Evolutionary conservation across 805 yeast genomes (phyloP).

Genomic region (Wickerhamiella sergipiensis): DNA sequence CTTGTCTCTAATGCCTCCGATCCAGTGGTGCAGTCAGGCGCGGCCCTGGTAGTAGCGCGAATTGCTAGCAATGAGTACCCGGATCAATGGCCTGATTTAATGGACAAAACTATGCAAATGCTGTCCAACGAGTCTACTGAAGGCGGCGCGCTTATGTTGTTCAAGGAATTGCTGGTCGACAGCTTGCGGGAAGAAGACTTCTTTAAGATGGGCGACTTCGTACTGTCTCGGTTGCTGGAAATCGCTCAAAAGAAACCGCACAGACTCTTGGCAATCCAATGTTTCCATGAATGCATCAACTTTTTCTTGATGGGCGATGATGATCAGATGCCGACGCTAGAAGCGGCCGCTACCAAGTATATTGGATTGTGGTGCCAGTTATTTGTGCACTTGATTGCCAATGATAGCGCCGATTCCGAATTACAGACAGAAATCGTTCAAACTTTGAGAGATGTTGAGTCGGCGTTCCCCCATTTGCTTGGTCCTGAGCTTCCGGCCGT

Average conservation of each 20-base stretch:
- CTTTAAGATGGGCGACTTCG: conserved; percentile 44
- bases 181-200: conserved; percentile 76
- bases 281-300: conserved; percentile 24
- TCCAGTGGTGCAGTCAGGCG: conserved; percentile 37
- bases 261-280: conserved; percentile 20
- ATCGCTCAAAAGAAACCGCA: conserved; percentile 12
- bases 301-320: conserved; percentile 20
- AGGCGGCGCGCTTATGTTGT: conserved; percentile 19
- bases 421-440: conserved; percentile 13
- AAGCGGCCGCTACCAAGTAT: conserved; percentile 8
- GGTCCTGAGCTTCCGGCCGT: conserved; percentile 11
- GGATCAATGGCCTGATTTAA: conserved; percentile 82
- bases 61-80: conserved; percentile 86
- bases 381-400: conserved; percentile 5
- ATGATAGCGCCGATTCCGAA: conserved; percentile 1
- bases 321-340: conserved; percentile 15
- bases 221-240: conserved; percentile 13
- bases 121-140: conserved; percentile 38
- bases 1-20: conserved; percentile 37
- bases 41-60: conserved; percentile 66
- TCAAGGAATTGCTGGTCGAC: conserved; percentile 71
- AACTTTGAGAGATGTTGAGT: conserved; percentile 14
- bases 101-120: conserved; percentile 9
- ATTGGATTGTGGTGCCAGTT: conserved; percentile 12
- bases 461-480: conserved; percentile 15